Percentiles rank a stretch among this genome's conserved stretches.
Evolutionary conservation across 192 early-diverging fungal genomes (phyloP).

Genomic region (Coemansia aciculifera): DNA sequence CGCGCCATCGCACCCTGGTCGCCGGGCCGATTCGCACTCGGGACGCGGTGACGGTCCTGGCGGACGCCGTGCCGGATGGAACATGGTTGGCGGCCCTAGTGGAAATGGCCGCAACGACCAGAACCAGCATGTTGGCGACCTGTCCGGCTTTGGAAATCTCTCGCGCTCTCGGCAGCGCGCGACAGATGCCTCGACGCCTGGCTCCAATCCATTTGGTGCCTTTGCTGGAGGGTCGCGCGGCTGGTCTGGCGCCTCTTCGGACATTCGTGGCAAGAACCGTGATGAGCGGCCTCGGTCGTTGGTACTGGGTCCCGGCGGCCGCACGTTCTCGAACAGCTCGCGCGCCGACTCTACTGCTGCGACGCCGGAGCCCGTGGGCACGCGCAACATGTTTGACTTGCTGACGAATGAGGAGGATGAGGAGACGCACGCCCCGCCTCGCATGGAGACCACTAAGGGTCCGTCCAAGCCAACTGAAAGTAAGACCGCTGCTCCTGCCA

Average conservation of each 20-base stretch:
- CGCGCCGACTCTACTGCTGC: conserved; percentile 50
- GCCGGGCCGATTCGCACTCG: conserved; percentile 59
- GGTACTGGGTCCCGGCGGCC: conserved; percentile 33
- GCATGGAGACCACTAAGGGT: conserved; percentile 32
- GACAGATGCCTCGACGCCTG: conserved; percentile 15
- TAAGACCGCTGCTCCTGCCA: background rate
- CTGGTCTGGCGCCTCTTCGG: conserved; percentile 33
- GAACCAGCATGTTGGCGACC: conserved; percentile 66
- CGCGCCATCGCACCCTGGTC: conserved; percentile 61
- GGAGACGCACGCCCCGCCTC: conserved; percentile 38
- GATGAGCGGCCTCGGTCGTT: conserved; percentile 27
- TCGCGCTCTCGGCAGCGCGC: conserved; percentile 56
- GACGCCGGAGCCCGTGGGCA: conserved; percentile 50
- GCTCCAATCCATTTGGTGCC: conserved; percentile 38
- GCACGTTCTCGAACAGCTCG: conserved; percentile 51
- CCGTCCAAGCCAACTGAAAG: conserved; percentile 13
- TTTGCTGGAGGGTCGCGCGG: conserved; percentile 55
- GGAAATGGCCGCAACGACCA: conserved; percentile 58
- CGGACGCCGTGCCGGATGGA: conserved; percentile 54
- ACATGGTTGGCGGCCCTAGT: conserved; percentile 71
- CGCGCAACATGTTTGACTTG: conserved; percentile 53
- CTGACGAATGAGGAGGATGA: conserved; percentile 49
- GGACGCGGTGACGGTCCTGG: conserved; percentile 65
- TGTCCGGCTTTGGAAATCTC: conserved; percentile 75
- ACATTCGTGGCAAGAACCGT: conserved; percentile 48